phyloP scores from a whole-genome alignment of 2,329 filamentous ascomycete genomes.

The Fusarium cyanostomum region DNA sequence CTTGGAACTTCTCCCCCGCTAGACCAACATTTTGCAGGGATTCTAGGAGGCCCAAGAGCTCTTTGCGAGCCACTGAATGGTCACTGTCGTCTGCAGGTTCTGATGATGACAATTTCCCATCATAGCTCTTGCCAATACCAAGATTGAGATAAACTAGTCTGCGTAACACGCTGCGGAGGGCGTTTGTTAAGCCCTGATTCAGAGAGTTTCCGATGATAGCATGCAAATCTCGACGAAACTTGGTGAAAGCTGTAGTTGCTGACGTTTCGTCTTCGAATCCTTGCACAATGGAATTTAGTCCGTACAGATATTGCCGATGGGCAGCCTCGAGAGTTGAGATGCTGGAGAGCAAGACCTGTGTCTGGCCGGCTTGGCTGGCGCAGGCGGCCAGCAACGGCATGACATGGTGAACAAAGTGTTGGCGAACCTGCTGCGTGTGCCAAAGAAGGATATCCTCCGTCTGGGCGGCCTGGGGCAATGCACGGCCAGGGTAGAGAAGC shows the following conservation, averaged over 20 bases:
- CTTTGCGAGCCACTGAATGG: conserved; percentile 55
- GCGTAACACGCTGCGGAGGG: conserved; percentile 64
- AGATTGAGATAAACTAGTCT: conserved; percentile 63
- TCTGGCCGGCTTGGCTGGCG: conserved; percentile 52
- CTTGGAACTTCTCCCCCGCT: conserved; percentile 74
- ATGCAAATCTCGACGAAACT: conserved; percentile 70
- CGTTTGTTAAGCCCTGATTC: conserved; percentile 60
- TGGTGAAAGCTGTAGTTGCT: conserved; percentile 53
- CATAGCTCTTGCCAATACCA: conserved; percentile 39
- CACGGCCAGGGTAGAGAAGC: conserved; percentile 58
- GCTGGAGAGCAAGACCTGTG: conserved; percentile 60
- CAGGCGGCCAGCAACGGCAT: conserved; percentile 64
- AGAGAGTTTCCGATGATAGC: conserved; percentile 72
- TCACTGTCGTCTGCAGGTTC: conserved; percentile 40
- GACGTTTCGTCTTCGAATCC: conserved; percentile 53
- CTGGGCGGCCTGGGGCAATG: conserved; percentile 59
- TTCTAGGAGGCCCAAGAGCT: conserved; percentile 65
- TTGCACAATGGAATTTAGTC: conserved; percentile 61
- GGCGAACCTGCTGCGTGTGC: conserved; percentile 69
- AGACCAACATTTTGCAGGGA: conserved; percentile 72
- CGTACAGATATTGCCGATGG: conserved; percentile 65
- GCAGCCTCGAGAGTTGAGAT: conserved; percentile 69
- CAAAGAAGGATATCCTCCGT: conserved; percentile 67
- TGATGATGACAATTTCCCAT: conserved; percentile 13
- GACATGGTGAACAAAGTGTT: conserved; percentile 69